These are phyloP conservation scores for Fusarium humuli DNA, from an alignment of 2,329 filamentous ascomycete genomes.

Conservation along the genomic window DNA sequence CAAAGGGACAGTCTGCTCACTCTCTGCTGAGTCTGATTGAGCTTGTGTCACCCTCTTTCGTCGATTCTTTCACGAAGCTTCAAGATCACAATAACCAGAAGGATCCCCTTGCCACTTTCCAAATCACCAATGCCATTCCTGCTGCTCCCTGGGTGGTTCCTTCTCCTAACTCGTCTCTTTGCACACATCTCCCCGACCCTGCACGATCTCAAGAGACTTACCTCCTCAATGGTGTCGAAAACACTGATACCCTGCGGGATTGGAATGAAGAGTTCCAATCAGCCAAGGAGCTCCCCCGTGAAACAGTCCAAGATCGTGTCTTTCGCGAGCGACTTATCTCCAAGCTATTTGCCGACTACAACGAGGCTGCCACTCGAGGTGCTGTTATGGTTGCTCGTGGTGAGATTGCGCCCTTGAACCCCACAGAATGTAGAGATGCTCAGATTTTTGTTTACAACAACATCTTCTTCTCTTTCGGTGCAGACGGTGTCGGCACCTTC, in stretches of 20 bases:
- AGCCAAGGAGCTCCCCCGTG: conserved; percentile 91
- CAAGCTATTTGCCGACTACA: conserved; percentile 98
- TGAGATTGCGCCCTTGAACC: conserved; percentile 93
- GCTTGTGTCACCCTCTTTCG: conserved; percentile 85
- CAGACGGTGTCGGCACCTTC: conserved; percentile 97
- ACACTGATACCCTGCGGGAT: conserved; percentile 91
- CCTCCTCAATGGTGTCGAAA: conserved; percentile 89
- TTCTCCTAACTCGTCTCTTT: conserved; percentile 70
- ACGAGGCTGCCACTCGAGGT: conserved; percentile 91
- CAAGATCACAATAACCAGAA: conserved; percentile 87
- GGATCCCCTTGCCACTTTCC: conserved; percentile 92
- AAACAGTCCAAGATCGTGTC: conserved; percentile 93
- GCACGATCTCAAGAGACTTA: conserved; percentile 94
- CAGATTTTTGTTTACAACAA: conserved; percentile 99
- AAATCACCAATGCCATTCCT: conserved; percentile 94
- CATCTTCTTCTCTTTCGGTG: conserved; percentile 98
- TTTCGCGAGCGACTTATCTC: conserved; percentile 94
- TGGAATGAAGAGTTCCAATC: conserved; percentile 99
- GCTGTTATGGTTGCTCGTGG: conserved; percentile 92
- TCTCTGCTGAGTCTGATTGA: conserved; percentile 85
- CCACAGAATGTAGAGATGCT: conserved; percentile 89
- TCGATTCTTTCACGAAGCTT: conserved; percentile 77
- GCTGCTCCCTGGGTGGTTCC: conserved; percentile 93
- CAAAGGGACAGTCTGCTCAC: conserved; percentile 84
- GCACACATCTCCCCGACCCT: conserved; percentile 82